phyloP scores from a whole-genome alignment of 148 eudicot genomes.

The Vaccinium myrtillus region DNA sequence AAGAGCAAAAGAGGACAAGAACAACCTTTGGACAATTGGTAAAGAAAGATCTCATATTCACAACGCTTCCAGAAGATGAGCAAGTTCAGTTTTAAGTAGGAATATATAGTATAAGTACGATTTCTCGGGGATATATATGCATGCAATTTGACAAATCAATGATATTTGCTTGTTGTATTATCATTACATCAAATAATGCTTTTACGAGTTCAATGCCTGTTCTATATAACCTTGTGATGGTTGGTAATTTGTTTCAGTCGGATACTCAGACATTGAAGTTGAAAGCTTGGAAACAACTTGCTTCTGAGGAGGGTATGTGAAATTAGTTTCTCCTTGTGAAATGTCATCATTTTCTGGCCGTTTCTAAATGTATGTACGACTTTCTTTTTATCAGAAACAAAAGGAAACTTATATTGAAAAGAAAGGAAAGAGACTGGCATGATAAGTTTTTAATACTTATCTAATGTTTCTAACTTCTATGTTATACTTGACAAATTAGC shows the following conservation, averaged over 20 bases:
- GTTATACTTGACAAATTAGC: neutral
- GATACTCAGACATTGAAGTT: slow-evolving; percentile 73
- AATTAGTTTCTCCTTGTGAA: neutral
- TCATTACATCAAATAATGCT: neutral
- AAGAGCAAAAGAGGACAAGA: neutral
- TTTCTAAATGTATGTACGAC: neutral
- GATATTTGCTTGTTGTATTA: neutral
- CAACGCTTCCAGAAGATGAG: neutral
- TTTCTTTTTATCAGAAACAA: neutral
- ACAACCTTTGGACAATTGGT: neutral
- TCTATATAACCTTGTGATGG: neutral
- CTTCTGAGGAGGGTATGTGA: slow-evolving; percentile 74
- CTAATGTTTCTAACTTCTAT: neutral
- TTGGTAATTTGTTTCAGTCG: slow-evolving; percentile 51
- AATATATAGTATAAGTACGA: neutral
- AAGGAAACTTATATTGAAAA: neutral
- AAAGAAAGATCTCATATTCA: neutral
- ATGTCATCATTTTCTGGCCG: neutral
- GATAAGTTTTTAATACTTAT: neutral
- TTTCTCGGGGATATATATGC: neutral
- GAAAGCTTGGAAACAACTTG: slow-evolving; percentile 91
- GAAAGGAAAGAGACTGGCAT: neutral
- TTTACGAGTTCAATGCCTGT: neutral
- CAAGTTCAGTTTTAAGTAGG: neutral
- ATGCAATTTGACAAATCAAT: neutral